Conservation (phyloP, 2,329 filamentous ascomycete species). For the Lomentospora prolificans region DNA sequence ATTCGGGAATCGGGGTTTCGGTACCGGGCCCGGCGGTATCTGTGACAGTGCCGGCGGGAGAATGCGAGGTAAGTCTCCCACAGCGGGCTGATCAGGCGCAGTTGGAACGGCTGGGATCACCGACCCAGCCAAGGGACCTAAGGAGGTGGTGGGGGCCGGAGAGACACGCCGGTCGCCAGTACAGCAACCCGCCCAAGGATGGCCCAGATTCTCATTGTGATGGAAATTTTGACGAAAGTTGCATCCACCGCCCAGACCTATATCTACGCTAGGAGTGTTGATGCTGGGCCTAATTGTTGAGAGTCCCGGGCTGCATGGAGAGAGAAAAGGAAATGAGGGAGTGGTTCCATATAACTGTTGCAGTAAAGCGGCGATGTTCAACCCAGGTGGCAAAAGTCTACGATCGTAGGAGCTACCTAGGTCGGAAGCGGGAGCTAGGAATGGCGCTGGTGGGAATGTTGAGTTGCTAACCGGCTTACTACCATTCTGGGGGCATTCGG, state of each 20-base stretch:
- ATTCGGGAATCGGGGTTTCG: constrained; percentile 29
- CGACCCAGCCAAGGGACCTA: too few relatives aligned
- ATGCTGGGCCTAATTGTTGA: not conserved
- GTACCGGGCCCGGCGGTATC: constrained; percentile 4
- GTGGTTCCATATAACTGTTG: not conserved
- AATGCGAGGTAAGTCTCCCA: not conserved
- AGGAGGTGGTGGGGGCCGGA: too few relatives aligned
- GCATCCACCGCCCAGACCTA: not conserved
- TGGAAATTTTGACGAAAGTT: not conserved
- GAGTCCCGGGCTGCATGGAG: not conserved
- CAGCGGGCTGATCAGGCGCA: not conserved
- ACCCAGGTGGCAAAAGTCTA: not conserved
- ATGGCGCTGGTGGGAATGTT: not conserved
- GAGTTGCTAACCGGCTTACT: not conserved
- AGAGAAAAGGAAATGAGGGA: not conserved
- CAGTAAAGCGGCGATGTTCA: not conserved
- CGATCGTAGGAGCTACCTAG: not conserved
- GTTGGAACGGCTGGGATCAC: not conserved
- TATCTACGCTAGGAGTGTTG: not conserved
- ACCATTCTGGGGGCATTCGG: not conserved
- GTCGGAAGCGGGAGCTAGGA: not conserved
- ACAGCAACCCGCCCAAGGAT: not conserved
- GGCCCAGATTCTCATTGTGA: not conserved
- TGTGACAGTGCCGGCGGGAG: not conserved
- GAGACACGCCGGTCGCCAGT: too few relatives aligned